Conservation (phyloP, 2,329 filamentous ascomycete species). For the Paramyrothecium roridum region DNA sequence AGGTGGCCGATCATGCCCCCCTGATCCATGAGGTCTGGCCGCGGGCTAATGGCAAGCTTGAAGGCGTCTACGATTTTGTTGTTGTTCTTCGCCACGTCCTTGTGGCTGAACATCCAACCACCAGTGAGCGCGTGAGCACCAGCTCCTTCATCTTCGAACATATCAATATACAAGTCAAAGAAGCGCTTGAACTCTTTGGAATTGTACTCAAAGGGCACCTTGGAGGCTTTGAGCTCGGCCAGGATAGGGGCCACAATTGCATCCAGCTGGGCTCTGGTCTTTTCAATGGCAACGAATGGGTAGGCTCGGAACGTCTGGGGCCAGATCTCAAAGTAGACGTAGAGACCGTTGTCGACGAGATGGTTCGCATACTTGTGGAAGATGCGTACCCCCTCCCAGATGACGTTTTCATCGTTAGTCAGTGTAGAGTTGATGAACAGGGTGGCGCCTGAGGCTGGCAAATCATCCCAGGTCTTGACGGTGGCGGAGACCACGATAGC, state of each 20-base stretch:
- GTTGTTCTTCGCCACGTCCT: constrained; percentile 31
- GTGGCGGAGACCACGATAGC: constrained; percentile 51
- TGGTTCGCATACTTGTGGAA: constrained; percentile 42
- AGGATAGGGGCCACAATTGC: constrained; percentile 30
- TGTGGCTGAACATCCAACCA: constrained; percentile 32
- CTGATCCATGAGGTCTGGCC: constrained; percentile 18
- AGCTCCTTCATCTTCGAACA: constrained; percentile 31
- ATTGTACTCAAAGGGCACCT: constrained; percentile 21
- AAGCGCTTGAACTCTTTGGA: constrained; percentile 27
- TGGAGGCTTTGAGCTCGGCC: constrained; percentile 23
- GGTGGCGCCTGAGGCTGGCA: constrained; percentile 36
- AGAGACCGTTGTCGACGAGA: constrained; percentile 38
- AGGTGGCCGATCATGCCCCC: constrained; percentile 35
- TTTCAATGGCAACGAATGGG: constrained; percentile 32
- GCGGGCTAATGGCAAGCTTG: constrained; percentile 23
- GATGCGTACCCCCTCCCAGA: constrained; percentile 43
- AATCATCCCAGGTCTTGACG: constrained; percentile 47
- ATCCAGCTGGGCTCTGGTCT: constrained; percentile 29
- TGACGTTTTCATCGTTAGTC: constrained; percentile 33
- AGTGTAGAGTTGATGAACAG: constrained; percentile 32
- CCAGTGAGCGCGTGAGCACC: constrained; percentile 28
- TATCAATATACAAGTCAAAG: constrained; percentile 31
- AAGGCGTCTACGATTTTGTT: constrained; percentile 31
- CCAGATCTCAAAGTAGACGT: constrained; percentile 40
- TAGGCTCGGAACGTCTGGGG: constrained; percentile 34